phyloP scores from a whole-genome alignment of 257 asterid species.

The Verbascum thapsus region DNA sequence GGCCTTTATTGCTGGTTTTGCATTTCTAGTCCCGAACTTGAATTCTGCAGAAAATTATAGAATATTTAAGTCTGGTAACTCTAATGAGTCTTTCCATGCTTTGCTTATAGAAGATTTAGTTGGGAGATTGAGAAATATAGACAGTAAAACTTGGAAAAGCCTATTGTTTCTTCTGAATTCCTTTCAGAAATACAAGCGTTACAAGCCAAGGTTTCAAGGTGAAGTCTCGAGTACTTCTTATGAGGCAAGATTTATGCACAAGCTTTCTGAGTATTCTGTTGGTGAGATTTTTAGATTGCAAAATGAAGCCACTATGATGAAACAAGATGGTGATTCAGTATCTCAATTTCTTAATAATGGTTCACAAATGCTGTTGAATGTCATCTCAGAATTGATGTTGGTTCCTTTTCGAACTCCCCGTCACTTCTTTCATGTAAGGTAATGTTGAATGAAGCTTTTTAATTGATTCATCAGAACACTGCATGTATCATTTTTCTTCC shows the following conservation, averaged over 20 bases:
- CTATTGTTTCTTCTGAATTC: slow-evolving; percentile 56
- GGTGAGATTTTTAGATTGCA: slow-evolving; percentile 50
- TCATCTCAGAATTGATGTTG: slow-evolving; percentile 53
- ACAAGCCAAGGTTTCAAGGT: slow-evolving; percentile 38
- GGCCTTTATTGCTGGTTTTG: slow-evolving; percentile 76
- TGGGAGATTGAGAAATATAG: slow-evolving; percentile 51
- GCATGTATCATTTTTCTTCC: slow-evolving; percentile 9
- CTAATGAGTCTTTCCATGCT: slow-evolving; percentile 39
- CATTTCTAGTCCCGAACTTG: slow-evolving; percentile 45
- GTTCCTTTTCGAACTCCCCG: slow-evolving; percentile 69
- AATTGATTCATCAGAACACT: slow-evolving; percentile 12
- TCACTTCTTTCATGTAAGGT: slow-evolving; percentile 73
- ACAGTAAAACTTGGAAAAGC: slow-evolving; percentile 47
- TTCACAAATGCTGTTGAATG: slow-evolving; percentile 46
- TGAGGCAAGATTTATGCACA: slow-evolving; percentile 47
- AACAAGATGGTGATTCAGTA: slow-evolving; percentile 31
- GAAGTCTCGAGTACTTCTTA: slow-evolving; percentile 37
- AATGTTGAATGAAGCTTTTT: slow-evolving; percentile 20
- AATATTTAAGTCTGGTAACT: slow-evolving; percentile 28
- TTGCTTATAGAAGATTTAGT: slow-evolving; percentile 61
- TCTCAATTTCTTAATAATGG: slow-evolving; percentile 38
- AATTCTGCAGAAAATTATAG: slow-evolving; percentile 36
- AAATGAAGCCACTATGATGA: slow-evolving; percentile 33
- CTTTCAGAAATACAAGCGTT: slow-evolving; percentile 28
- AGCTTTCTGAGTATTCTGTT: slow-evolving; percentile 57